Conservation (phyloP, 164 flowering plant species). For the Magnolia changhungtana region DNA sequence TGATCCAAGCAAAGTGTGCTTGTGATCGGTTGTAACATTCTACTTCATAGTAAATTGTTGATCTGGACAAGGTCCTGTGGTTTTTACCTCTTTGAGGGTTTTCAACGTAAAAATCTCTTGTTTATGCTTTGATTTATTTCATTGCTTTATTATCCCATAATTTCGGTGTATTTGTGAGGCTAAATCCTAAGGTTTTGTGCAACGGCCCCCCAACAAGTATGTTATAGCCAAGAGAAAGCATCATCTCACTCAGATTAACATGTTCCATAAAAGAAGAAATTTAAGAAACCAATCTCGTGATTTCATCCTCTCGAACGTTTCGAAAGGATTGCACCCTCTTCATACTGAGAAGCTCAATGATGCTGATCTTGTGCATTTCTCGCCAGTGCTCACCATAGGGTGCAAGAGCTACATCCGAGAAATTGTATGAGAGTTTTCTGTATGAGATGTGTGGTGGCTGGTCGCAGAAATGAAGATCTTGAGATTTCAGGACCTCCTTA, state of each 20-base stretch:
- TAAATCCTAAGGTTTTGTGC: too few species aligned
- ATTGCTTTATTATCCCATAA: too few species aligned
- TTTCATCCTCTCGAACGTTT: slow-evolving; percentile 12
- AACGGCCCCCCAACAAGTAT: too few species aligned
- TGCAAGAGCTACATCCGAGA: slow-evolving; percentile 17
- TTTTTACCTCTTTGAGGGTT: too few species aligned
- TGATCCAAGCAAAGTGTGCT: too few species aligned
- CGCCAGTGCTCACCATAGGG: slow-evolving; percentile 28
- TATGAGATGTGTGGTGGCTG: slow-evolving; percentile 10
- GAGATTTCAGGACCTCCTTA: slow-evolving; percentile 16
- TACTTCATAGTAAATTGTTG: too few species aligned
- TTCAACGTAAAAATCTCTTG: too few species aligned
- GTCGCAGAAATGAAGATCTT: slow-evolving; percentile 11
- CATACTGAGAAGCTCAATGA: slow-evolving; percentile 10
- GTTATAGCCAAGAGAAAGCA: not conserved
- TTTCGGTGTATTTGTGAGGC: too few species aligned
- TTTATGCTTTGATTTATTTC: too few species aligned
- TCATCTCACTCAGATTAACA: slow-evolving; percentile 2
- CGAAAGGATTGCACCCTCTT: slow-evolving; percentile 19
- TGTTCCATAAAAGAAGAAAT: not conserved
- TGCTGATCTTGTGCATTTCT: slow-evolving; percentile 21
- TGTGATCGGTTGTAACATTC: too few species aligned
- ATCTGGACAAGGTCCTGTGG: too few species aligned
- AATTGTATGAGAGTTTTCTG: not conserved
- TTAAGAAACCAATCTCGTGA: slow-evolving; percentile 1